These are phyloP conservation scores for Diplosphaera chodatii DNA, from an alignment of 139 green algal species.

Conservation along the genomic window DNA sequence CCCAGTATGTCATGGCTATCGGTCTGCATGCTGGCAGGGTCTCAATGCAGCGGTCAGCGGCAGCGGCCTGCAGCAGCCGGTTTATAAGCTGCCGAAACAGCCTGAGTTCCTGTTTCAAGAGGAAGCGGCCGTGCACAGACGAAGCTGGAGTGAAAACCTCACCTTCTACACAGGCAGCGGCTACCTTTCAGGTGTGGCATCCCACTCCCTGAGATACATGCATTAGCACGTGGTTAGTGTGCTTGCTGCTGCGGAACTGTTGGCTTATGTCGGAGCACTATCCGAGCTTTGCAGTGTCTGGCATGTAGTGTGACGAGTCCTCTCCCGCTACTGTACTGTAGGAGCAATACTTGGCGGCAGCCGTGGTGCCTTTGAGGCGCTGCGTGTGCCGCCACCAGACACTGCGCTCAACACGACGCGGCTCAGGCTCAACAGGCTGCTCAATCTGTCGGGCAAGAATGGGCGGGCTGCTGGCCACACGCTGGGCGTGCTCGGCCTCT, in stretches of 20 bases:
- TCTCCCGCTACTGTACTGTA: too few relatives aligned
- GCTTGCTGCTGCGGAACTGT: too few relatives aligned
- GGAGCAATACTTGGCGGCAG: slow-evolving; percentile 41
- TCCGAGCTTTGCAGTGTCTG: too few relatives aligned
- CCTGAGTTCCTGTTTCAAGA: slow-evolving; percentile 88
- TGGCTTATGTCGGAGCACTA: too few relatives aligned
- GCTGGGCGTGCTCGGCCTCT: slow-evolving; percentile 69
- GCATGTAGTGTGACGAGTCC: too few relatives aligned
- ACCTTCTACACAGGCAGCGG: slow-evolving; percentile 85
- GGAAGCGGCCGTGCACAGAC: slow-evolving; percentile 59
- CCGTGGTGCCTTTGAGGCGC: slow-evolving; percentile 22
- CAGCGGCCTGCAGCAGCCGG: not conserved
- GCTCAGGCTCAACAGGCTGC: slow-evolving; percentile 61
- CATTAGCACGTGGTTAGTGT: too few relatives aligned
- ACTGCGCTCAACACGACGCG: slow-evolving; percentile 15
- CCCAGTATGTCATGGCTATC: too few relatives aligned
- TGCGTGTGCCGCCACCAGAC: slow-evolving; percentile 18
- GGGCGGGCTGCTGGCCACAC: slow-evolving; percentile 56
- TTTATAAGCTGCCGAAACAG: slow-evolving; percentile 43
- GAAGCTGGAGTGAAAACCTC: slow-evolving; percentile 82
- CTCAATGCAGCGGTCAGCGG: slow-evolving; percentile 13
- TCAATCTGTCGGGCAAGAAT: slow-evolving; percentile 62
- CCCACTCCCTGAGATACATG: too few relatives aligned
- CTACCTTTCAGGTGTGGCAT: slow-evolving; percentile 78
- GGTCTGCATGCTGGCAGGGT: slow-evolving; percentile 20